A percentile compares a stretch with the other conserved stretches of the same genome.
Evolutionary conservation across 208 protist species (phyloP).

Genomic region (Wallacemonas sp.): DNA sequence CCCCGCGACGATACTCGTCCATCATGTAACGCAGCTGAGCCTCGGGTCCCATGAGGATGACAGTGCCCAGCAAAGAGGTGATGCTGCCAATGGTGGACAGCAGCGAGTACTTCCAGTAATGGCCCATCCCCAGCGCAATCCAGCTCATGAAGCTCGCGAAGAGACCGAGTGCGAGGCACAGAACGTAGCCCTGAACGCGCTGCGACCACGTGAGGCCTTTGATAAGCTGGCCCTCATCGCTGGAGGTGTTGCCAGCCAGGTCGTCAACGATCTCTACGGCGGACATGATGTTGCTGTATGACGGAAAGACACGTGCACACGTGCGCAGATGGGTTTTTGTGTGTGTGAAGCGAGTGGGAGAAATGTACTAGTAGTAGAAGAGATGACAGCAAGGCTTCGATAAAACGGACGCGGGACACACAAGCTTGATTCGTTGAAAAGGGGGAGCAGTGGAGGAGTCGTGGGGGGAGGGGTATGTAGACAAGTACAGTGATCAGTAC

Average conservation of each 20-base stretch:
- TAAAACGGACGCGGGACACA: no score
- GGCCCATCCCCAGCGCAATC: conserved; percentile 69
- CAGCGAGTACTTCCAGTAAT: conserved; percentile 88
- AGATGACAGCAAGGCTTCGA: no score
- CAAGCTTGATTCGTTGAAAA: no score
- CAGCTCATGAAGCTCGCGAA: conserved; percentile 83
- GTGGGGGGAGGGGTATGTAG: no score
- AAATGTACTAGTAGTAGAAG: no score
- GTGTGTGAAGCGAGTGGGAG: no score
- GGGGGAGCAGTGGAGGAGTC: no score
- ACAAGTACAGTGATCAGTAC: no score
- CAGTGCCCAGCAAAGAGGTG: conserved; percentile 78
- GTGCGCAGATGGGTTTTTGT: no score
- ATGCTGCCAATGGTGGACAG: conserved; percentile 75
- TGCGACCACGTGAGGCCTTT: conserved; percentile 74
- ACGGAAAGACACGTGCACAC: no score
- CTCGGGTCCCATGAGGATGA: conserved; percentile 84
- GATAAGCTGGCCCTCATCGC: conserved; percentile 69
- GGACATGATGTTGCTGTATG: conserved; percentile 15
- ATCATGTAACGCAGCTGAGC: conserved; percentile 91
- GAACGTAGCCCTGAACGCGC: conserved; percentile 80
- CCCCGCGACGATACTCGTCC: conserved; percentile 72
- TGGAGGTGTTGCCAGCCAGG: conserved; percentile 6
- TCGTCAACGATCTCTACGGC: conserved; percentile 16
- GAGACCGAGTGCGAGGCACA: conserved; percentile 74